These are phyloP conservation scores for Epichloe brachyelytri DNA, from an alignment of 2,329 filamentous ascomycete species.

Conservation along the genomic window DNA sequence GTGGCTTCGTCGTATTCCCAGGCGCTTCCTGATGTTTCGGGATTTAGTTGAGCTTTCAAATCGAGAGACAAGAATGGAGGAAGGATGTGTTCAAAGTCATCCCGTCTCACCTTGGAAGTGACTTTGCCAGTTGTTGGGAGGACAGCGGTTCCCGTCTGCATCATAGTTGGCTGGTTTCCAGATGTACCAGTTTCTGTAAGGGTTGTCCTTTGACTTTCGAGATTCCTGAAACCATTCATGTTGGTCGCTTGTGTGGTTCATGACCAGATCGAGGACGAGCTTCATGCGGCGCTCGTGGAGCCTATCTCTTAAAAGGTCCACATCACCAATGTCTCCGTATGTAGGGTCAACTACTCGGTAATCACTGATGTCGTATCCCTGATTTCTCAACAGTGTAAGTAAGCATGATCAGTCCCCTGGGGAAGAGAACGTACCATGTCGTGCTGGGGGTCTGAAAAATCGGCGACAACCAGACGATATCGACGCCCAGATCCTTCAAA, in stretches of 20 bases:
- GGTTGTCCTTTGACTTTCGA: slow-evolving; percentile 36
- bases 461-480: slow-evolving; percentile 43
- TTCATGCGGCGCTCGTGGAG: slow-evolving; percentile 53
- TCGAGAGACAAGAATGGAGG: neutral
- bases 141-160: slow-evolving; percentile 40
- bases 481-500: slow-evolving; percentile 39
- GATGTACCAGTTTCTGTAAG: slow-evolving; percentile 50
- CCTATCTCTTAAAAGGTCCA: slow-evolving; percentile 48
- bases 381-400: slow-evolving; percentile 1
- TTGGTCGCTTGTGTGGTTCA: slow-evolving; percentile 54
- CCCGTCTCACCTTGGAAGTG: slow-evolving; percentile 24
- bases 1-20: slow-evolving; percentile 38
- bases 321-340: slow-evolving; percentile 55
- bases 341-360: slow-evolving; percentile 52
- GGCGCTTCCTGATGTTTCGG: slow-evolving; percentile 15
- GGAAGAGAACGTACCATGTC: slow-evolving; percentile 39
- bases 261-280: slow-evolving; percentile 58
- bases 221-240: slow-evolving; percentile 47
- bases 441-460: slow-evolving; percentile 41
- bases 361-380: slow-evolving; percentile 58
- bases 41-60: no score
- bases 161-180: slow-evolving; percentile 49
- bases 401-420: neutral
- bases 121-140: slow-evolving; percentile 46
- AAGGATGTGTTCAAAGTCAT: neutral